Conservation (phyloP, 2,329 filamentous ascomycete species). For the Botrytis cinerea region DNA sequence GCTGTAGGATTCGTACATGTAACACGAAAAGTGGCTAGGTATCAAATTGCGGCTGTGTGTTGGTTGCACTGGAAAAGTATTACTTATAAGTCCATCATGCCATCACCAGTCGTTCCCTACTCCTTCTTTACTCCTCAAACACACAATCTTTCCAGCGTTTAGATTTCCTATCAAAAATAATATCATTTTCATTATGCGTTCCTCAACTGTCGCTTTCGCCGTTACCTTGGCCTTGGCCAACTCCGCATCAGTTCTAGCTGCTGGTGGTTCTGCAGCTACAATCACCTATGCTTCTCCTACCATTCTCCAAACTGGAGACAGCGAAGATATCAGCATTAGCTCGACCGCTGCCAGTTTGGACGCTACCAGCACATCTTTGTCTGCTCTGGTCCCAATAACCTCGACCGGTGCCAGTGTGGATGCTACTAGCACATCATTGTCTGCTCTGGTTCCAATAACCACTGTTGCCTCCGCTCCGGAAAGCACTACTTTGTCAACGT, state of each 20-base stretch:
- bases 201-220: slow-evolving; percentile 22
- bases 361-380: background rate
- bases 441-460: background rate
- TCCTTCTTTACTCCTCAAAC: slow-evolving; percentile 4
- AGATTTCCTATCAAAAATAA: background rate
- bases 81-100: slow-evolving; percentile 15
- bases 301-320: slow-evolving; percentile 7
- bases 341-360: background rate
- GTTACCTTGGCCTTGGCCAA: slow-evolving; percentile 19
- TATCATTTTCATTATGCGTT: slow-evolving; percentile 23
- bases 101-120: slow-evolving; percentile 8
- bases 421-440: background rate
- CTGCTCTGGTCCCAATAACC: background rate
- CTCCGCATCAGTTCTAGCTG: slow-evolving; percentile 17
- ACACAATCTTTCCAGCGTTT: slow-evolving; percentile 2
- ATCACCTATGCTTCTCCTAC: background rate
- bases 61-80: slow-evolving; percentile 8
- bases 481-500: background rate
- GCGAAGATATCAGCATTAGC: background rate
- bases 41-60: slow-evolving; percentile 23
- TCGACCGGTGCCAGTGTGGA: background rate
- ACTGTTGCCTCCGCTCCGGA: background rate
- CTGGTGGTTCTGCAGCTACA: slow-evolving; percentile 10
- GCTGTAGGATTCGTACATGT: slow-evolving; percentile 17
- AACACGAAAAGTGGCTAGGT: slow-evolving; percentile 20